Percentiles rank a stretch among this genome's conserved stretches.
Conservation (phyloP, 2,329 filamentous ascomycete genomes). For the Colletotrichum tabaci region DNA sequence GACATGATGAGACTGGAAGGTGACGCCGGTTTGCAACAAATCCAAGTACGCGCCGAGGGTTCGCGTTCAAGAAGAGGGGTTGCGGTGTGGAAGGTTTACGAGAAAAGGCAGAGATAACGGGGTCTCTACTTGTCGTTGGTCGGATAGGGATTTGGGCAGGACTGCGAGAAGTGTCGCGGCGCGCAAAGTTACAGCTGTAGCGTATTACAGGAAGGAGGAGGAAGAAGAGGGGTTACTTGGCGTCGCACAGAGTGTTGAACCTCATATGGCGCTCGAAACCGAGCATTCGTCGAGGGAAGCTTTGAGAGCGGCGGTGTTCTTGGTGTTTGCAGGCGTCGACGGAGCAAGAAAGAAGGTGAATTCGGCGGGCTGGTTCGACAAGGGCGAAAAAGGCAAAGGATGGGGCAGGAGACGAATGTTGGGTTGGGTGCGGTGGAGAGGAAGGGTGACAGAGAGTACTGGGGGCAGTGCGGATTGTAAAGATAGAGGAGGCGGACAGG, state of each 20-base stretch:
- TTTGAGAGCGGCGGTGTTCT: background rate
- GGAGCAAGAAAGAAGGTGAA: background rate
- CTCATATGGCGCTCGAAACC: slow-evolving; percentile 1
- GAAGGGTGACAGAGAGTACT: background rate
- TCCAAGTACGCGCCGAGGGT: background rate
- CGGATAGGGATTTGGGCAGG: background rate
- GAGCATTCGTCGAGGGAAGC: background rate
- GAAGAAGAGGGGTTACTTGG: slow-evolving; percentile 9
- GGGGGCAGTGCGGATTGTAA: background rate
- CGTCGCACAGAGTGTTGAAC: slow-evolving; percentile 10
- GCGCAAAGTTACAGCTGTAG: background rate
- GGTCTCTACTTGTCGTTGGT: slow-evolving; percentile 6
- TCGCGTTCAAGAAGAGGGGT: slow-evolving; percentile 1
- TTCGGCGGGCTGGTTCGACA: background rate
- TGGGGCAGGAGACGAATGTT: slow-evolving; percentile 3
- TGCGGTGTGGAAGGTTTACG: background rate
- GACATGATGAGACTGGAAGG: slow-evolving; percentile 33
- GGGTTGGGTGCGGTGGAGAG: background rate
- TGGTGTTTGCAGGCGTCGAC: slow-evolving; percentile 4
- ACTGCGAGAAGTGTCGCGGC: slow-evolving; percentile 12
- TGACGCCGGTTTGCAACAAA: background rate
- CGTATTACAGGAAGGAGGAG: slow-evolving; percentile 5
- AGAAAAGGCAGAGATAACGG: background rate
- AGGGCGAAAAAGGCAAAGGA: slow-evolving; percentile 5
- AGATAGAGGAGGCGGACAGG: background rate